Evolutionary conservation across 2,329 filamentous ascomycete species (phyloP).

Genomic region (Aspergillus fischeri): DNA sequence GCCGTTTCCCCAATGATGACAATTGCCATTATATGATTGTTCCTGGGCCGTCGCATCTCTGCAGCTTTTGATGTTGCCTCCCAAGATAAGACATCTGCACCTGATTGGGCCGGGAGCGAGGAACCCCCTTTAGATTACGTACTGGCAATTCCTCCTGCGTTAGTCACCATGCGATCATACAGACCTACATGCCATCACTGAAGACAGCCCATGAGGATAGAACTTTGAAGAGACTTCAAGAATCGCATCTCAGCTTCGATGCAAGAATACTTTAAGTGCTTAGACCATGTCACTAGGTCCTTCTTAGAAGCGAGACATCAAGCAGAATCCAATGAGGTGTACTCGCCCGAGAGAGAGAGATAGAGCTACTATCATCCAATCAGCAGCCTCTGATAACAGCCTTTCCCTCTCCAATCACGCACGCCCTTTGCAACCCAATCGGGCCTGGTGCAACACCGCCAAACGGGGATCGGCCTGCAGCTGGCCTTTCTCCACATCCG

Average conservation of each 20-base stretch:
- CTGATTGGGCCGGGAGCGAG: constrained; percentile 28
- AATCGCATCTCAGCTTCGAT: not conserved
- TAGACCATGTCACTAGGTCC: too few species aligned
- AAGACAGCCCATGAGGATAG: not conserved
- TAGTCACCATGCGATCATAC: not conserved
- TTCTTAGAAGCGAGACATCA: not conserved
- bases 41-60: not conserved
- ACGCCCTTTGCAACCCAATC: constrained; percentile 1
- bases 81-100: constrained; percentile 25
- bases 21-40: not conserved
- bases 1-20: constrained; percentile 5
- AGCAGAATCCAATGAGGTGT: not conserved
- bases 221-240: too few species aligned
- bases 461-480: constrained; percentile 28
- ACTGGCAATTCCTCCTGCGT: constrained; percentile 13
- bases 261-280: not conserved
- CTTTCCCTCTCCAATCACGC: constrained; percentile 20
- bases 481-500: constrained; percentile 18
- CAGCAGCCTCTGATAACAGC: constrained; percentile 20
- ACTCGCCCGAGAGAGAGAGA: not conserved
- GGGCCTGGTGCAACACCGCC: constrained; percentile 19
- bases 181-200: not conserved
- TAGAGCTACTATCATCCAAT: constrained; percentile 17
- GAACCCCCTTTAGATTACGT: constrained; percentile 30
- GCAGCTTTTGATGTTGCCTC: constrained; percentile 9